phyloP scores from a whole-genome alignment of 2,329 filamentous ascomycete species.

The Knoxdaviesia proteae region DNA sequence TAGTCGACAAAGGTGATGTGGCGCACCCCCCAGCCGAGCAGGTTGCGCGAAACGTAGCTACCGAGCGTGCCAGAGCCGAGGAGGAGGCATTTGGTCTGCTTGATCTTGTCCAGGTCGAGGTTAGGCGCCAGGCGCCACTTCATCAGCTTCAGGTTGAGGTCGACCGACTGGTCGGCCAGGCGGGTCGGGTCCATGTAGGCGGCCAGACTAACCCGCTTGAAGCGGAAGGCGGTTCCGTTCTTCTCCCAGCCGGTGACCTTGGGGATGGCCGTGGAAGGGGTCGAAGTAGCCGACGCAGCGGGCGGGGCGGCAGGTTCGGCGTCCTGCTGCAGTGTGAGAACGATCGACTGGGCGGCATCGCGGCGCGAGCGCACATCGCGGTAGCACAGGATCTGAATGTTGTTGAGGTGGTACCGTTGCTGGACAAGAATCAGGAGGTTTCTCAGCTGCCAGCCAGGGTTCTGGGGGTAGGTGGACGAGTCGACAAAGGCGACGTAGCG shows the following conservation, averaged over 20 bases:
- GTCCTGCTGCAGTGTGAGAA: slow-evolving; percentile 42
- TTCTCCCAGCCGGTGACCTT: slow-evolving; percentile 92
- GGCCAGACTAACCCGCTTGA: slow-evolving; percentile 61
- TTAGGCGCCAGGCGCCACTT: slow-evolving; percentile 92
- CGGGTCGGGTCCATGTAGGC: slow-evolving; percentile 84
- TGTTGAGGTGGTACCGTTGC: slow-evolving; percentile 56
- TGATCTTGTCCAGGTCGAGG: slow-evolving; percentile 72
- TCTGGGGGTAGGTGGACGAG: slow-evolving; percentile 70
- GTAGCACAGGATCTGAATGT: slow-evolving; percentile 75
- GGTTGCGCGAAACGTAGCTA: slow-evolving; percentile 75
- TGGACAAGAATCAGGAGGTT: slow-evolving; percentile 74
- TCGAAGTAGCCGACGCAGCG: slow-evolving; percentile 13
- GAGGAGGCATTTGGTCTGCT: slow-evolving; percentile 72
- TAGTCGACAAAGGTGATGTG: slow-evolving; percentile 96
- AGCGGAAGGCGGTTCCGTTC: slow-evolving; percentile 48
- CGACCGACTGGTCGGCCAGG: slow-evolving; percentile 82
- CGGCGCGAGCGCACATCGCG: slow-evolving; percentile 60
- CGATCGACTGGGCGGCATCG: slow-evolving; percentile 63
- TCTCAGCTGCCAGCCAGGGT: slow-evolving; percentile 80
- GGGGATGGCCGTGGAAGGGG: slow-evolving; percentile 33
- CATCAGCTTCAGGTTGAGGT: slow-evolving; percentile 93
- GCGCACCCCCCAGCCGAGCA: slow-evolving; percentile 88
- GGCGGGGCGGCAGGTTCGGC: slow-evolving; percentile 13
- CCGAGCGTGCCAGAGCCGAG: slow-evolving; percentile 85
- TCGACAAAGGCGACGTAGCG: slow-evolving; percentile 76